Evolutionary conservation across 495 filamentous ascomycete genomes (phyloP).

Genomic region (Penicillium riverlandense): DNA sequence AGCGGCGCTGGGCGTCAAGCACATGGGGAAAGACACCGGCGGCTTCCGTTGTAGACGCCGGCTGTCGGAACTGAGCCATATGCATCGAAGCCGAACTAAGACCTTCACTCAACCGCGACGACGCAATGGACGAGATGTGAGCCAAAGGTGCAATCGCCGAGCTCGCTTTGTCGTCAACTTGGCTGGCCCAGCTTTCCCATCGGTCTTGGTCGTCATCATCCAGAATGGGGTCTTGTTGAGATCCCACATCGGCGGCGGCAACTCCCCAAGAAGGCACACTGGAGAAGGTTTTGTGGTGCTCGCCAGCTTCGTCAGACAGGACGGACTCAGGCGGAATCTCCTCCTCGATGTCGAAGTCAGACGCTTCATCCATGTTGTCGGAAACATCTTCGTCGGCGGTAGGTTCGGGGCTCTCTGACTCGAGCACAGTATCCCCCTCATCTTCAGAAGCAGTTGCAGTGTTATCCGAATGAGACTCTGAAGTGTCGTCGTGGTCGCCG

Average conservation of each 20-base stretch:
- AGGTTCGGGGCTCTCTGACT: conserved; percentile 2
- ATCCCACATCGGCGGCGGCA: conserved; percentile 14
- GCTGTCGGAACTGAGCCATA: conserved; percentile 51
- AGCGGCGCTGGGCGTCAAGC: conserved; percentile 58
- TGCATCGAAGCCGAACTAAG: conserved; percentile 58
- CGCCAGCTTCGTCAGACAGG: conserved; percentile 25
- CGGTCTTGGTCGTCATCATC: conserved; percentile 43
- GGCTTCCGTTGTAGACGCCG: conserved; percentile 50
- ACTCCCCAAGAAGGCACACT: conserved; percentile 12
- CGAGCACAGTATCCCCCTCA: neutral
- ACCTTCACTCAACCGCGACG: conserved; percentile 56
- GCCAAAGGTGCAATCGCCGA: conserved; percentile 42
- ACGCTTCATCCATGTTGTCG: neutral
- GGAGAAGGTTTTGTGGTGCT: conserved; percentile 10
- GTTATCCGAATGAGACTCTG: conserved; percentile 47
- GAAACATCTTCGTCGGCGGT: neutral
- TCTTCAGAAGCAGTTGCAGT: conserved; percentile 13
- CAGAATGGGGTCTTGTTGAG: conserved; percentile 27
- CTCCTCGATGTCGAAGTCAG: neutral
- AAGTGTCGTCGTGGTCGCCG: conserved; percentile 12
- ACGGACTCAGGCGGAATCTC: neutral
- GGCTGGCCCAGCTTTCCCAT: conserved; percentile 42
- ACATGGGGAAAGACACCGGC: conserved; percentile 47
- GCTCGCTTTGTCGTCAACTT: conserved; percentile 45
- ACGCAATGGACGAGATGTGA: conserved; percentile 57